These are phyloP conservation scores for Clitopilus hobsonii DNA, from an alignment of 768 basidiomycete genomes.

Conservation along the genomic window DNA sequence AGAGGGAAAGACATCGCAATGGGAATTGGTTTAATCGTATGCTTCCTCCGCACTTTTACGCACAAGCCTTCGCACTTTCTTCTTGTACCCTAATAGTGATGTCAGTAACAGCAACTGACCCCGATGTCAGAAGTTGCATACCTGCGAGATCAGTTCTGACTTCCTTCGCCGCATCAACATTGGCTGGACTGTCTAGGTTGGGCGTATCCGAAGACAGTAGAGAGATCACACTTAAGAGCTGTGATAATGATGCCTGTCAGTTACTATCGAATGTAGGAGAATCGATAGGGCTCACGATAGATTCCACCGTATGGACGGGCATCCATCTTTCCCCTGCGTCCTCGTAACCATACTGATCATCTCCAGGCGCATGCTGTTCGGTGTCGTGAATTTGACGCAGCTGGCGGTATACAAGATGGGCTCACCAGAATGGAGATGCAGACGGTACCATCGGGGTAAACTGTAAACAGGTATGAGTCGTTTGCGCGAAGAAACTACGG, in stretches of 20 bases:
- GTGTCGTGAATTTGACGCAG: slow-evolving; percentile 5
- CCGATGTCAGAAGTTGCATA: slow-evolving; percentile 28
- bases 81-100: slow-evolving; percentile 69
- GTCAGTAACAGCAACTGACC: slow-evolving; percentile 1
- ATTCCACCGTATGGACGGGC: slow-evolving; percentile 96
- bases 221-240: slow-evolving; percentile 97
- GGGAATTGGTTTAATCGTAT: slow-evolving; percentile 44
- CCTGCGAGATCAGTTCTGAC: slow-evolving; percentile 61
- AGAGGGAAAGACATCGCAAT: too few species aligned
- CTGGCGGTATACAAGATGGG: slow-evolving; percentile 6
- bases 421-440: slow-evolving; percentile 93
- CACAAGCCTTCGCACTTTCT: slow-evolving; percentile 90
- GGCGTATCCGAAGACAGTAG: slow-evolving; percentile 89
- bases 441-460: slow-evolving; percentile 89
- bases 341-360: slow-evolving; percentile 96
- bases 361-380: slow-evolving; percentile 89
- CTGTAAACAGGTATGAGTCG: slow-evolving; percentile 34
- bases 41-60: slow-evolving; percentile 88
- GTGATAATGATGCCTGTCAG: slow-evolving; percentile 6
- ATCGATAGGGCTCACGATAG: slow-evolving; percentile 61
- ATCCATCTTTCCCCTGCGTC: slow-evolving; percentile 97
- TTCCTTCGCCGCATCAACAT: slow-evolving; percentile 94
- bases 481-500: background rate
- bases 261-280: background rate
- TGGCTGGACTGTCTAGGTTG: slow-evolving; percentile 91